Percentiles rank a stretch among this genome's conserved stretches.
These are phyloP conservation scores for Fusarium mangiferae DNA, from an alignment of 2,329 filamentous ascomycete genomes.

Conservation along the genomic window DNA sequence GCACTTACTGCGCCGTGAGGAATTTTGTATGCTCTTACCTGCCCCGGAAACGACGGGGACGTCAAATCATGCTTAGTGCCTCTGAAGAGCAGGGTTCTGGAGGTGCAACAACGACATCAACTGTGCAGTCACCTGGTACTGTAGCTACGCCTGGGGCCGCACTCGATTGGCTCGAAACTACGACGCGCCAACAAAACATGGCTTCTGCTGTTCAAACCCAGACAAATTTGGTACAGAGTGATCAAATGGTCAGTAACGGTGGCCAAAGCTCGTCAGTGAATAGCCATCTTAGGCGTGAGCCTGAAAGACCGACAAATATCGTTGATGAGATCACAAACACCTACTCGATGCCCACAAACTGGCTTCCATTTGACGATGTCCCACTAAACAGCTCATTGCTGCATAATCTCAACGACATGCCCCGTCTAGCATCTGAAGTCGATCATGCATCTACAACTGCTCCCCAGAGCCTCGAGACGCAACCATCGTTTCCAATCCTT, in stretches of 20 bases:
- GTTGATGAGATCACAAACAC: background rate
- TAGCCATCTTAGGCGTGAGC: background rate
- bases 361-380: background rate
- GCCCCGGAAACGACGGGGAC: background rate
- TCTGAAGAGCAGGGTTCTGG: background rate
- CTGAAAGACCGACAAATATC: background rate
- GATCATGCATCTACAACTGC: background rate
- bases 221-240: rapidly evolving
- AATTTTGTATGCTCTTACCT: background rate
- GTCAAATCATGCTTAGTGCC: background rate
- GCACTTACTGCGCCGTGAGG: background rate
- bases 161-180: background rate
- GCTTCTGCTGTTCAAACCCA: background rate
- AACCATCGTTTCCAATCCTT: too few relatives aligned
- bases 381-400: rapidly evolving
- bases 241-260: background rate
- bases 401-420: rapidly evolving
- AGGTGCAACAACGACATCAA: background rate
- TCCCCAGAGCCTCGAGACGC: background rate
- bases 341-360: background rate
- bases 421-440: background rate
- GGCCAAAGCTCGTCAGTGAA: background rate
- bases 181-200: background rate
- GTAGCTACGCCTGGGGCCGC: background rate
- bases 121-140: background rate